phyloP scores from a whole-genome alignment of 345 rosid species.

The Eucalyptus rudis region DNA sequence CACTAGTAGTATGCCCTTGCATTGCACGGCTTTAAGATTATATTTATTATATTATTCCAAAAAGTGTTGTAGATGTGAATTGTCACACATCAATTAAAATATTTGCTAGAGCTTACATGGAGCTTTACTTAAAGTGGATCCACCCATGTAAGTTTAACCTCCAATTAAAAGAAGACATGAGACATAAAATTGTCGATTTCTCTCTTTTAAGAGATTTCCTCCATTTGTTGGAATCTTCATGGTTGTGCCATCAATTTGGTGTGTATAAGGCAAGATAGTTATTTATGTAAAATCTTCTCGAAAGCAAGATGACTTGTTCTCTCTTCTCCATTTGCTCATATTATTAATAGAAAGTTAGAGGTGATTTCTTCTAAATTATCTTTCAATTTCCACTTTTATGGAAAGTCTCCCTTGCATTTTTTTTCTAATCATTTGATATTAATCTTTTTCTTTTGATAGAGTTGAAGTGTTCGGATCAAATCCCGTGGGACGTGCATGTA shows the following conservation, averaged over 20 bases:
- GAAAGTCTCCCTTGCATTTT: too few relatives aligned
- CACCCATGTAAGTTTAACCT: not conserved
- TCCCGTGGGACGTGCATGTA: too few relatives aligned
- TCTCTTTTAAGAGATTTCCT: not conserved
- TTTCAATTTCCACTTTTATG: too few relatives aligned
- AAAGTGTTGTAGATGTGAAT: not conserved
- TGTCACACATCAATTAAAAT: not conserved
- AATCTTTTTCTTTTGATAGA: too few relatives aligned
- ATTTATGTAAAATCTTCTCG: not conserved
- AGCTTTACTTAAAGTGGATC: not conserved
- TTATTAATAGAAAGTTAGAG: too few relatives aligned
- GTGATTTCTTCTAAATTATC: too few relatives aligned
- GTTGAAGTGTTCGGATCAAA: too few relatives aligned
- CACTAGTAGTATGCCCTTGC: not conserved
- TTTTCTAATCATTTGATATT: too few relatives aligned
- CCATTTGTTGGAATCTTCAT: not conserved
- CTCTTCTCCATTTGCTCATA: too few relatives aligned
- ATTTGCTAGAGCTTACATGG: not conserved
- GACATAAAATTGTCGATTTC: not conserved
- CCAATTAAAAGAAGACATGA: too few relatives aligned
- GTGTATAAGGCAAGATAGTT: not conserved
- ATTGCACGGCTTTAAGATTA: not conserved
- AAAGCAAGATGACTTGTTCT: not conserved
- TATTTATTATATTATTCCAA: too few relatives aligned
- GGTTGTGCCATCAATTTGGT: not conserved